These are phyloP conservation scores for Moesziomyces parantarcticus DNA, from an alignment of 1,284 basidiomycete species.

Conservation along the genomic window DNA sequence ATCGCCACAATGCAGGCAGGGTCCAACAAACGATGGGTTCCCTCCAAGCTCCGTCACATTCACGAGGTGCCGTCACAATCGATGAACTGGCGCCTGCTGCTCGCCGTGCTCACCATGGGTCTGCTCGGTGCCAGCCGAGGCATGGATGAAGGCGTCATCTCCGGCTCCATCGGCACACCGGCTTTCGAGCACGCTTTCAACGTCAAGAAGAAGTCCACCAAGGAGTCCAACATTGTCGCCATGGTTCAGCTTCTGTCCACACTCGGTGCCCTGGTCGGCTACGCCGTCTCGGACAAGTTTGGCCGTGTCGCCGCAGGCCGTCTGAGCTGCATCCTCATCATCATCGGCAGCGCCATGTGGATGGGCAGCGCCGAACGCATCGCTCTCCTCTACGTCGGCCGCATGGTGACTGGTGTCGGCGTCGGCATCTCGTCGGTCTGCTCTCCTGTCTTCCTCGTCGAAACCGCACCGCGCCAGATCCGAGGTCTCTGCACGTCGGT, in stretches of 20 bases:
- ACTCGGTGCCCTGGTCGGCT: conserved; percentile 29
- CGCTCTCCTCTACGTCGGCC: conserved; percentile 18
- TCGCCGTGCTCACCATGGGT: conserved; percentile 29
- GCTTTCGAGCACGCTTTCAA: conserved; percentile 26
- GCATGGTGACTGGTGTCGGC: conserved; percentile 28
- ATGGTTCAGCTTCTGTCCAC: conserved; percentile 35
- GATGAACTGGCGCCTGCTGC: conserved; percentile 33
- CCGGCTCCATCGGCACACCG: conserved; percentile 14
- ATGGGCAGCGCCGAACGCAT: conserved; percentile 14
- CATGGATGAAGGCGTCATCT: conserved; percentile 36
- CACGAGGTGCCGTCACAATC: conserved; percentile 27
- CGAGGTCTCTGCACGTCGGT: conserved; percentile 39
- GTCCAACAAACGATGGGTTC: conserved; percentile 15
- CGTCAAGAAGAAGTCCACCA: conserved; percentile 24
- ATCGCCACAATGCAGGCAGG: background rate
- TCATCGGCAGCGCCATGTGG: conserved; percentile 27
- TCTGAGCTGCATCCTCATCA: conserved; percentile 23
- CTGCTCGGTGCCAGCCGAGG: conserved; percentile 32
- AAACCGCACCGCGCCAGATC: conserved; percentile 28
- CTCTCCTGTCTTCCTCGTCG: conserved; percentile 31
- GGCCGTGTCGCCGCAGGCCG: conserved; percentile 21
- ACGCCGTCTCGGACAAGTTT: conserved; percentile 13
- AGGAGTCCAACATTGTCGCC: conserved; percentile 41
- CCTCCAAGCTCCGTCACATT: conserved; percentile 27
- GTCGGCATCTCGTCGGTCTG: conserved; percentile 26